These are phyloP conservation scores for Amylocystis lapponica DNA, from an alignment of 768 basidiomycete genomes.

Conservation along the genomic window DNA sequence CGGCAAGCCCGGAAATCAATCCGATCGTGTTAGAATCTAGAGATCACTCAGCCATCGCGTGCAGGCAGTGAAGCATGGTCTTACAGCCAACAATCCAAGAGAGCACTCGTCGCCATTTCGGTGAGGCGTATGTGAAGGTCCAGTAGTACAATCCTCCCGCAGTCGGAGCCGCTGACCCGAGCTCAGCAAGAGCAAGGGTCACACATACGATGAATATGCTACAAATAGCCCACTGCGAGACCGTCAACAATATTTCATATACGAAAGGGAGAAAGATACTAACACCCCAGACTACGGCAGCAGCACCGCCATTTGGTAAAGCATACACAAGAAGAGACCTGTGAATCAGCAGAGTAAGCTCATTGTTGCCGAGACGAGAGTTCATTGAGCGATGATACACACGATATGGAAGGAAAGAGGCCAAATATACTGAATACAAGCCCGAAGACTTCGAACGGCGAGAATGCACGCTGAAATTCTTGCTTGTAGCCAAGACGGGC, in stretches of 20 bases:
- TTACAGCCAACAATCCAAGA: conserved; percentile 35
- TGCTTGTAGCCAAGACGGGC: conserved; percentile 25
- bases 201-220: conserved; percentile 27
- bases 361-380: too few species aligned
- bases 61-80: conserved; percentile 6
- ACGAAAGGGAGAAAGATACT: background rate
- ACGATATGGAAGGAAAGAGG: conserved; percentile 1
- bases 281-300: conserved; percentile 42
- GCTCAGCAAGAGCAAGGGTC: conserved; percentile 29
- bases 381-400: background rate
- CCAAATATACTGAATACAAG: conserved; percentile 5
- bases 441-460: conserved; percentile 17
- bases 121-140: conserved; percentile 26
- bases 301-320: conserved; percentile 22
- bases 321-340: conserved; percentile 5
- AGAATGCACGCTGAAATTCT: conserved; percentile 22
- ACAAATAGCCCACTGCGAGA: conserved; percentile 27
- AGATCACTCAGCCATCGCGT: background rate
- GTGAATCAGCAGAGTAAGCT: background rate
- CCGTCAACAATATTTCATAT: background rate
- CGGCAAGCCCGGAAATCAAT: conserved; percentile 25
- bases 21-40: conserved; percentile 31
- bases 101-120: conserved; percentile 27
- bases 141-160: conserved; percentile 33
- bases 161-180: conserved; percentile 28